phyloP scores from a whole-genome alignment of 495 filamentous ascomycete species.

The Hypoxylon cercidicola region DNA sequence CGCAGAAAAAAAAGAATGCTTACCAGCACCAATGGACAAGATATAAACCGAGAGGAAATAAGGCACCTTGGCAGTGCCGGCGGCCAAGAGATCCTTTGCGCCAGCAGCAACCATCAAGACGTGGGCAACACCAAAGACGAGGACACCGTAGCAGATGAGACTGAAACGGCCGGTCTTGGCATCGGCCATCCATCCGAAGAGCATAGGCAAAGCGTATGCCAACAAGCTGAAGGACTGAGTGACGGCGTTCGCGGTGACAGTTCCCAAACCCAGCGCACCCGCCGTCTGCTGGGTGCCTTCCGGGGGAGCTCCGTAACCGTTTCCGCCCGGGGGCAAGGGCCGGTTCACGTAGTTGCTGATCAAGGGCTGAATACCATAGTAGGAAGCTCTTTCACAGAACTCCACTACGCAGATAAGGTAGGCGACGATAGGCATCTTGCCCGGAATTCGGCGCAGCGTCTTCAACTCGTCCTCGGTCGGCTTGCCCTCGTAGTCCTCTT shows the following conservation, averaged over 20 bases:
- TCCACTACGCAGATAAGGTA: slow-evolving; percentile 69
- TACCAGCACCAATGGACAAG: slow-evolving; percentile 72
- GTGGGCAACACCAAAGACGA: slow-evolving; percentile 73
- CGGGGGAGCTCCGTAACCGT: slow-evolving; percentile 70
- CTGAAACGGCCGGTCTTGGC: slow-evolving; percentile 67
- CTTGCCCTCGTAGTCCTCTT: slow-evolving; percentile 56
- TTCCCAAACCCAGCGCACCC: slow-evolving; percentile 69
- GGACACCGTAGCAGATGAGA: slow-evolving; percentile 70
- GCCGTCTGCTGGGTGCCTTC: slow-evolving; percentile 62
- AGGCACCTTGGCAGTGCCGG: slow-evolving; percentile 64
- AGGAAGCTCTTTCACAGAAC: slow-evolving; percentile 70
- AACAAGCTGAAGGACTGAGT: slow-evolving; percentile 69
- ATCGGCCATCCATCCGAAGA: slow-evolving; percentile 69
- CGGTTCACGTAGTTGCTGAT: slow-evolving; percentile 70
- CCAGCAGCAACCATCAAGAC: slow-evolving; percentile 71
- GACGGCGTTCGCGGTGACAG: slow-evolving; percentile 68
- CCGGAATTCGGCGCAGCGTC: slow-evolving; percentile 67
- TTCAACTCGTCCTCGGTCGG: slow-evolving; percentile 67
- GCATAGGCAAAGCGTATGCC: slow-evolving; percentile 66
- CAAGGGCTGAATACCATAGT: slow-evolving; percentile 66
- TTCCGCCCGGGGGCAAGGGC: slow-evolving; percentile 65
- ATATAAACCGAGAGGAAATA: slow-evolving; percentile 69
- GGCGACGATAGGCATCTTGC: slow-evolving; percentile 60
- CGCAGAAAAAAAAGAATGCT: slow-evolving; percentile 40
- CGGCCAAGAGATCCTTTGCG: slow-evolving; percentile 66